phyloP scores from a whole-genome alignment of 2,329 filamentous ascomycete species.

The Colletotrichum orchidophilum region DNA sequence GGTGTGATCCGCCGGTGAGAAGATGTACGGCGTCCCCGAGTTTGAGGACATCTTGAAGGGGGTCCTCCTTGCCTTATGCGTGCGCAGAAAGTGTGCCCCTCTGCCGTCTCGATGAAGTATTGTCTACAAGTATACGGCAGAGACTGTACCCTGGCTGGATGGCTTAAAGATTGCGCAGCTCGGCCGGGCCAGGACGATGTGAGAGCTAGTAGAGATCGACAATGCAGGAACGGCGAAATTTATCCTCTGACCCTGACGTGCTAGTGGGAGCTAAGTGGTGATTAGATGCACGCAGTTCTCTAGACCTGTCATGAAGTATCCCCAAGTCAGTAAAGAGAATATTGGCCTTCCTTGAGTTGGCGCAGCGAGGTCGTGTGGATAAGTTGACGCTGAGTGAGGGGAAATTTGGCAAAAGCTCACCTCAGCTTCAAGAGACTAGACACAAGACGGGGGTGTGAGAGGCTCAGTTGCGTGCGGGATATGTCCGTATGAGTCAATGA shows the following conservation, averaged over 20 bases:
- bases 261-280: neutral
- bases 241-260: neutral
- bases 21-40: slow-evolving; percentile 44
- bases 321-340: neutral
- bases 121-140: neutral
- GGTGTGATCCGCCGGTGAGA: slow-evolving; percentile 54
- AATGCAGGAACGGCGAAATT: slow-evolving; percentile 6
- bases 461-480: neutral
- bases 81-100: neutral
- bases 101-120: neutral
- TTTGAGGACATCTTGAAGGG: slow-evolving; percentile 19
- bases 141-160: neutral
- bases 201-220: slow-evolving; percentile 16
- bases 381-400: neutral
- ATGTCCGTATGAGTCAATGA: neutral
- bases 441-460: neutral
- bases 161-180: neutral
- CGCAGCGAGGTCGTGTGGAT: neutral
- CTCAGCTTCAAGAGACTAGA: neutral
- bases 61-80: neutral
- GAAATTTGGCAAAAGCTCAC: slow-evolving; percentile 19
- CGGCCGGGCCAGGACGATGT: neutral
- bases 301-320: neutral
- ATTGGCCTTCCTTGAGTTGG: neutral
- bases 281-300: neutral